These are phyloP conservation scores for Rhizopogon vinicolor DNA, from an alignment of 768 basidiomycete species.

Conservation along the genomic window DNA sequence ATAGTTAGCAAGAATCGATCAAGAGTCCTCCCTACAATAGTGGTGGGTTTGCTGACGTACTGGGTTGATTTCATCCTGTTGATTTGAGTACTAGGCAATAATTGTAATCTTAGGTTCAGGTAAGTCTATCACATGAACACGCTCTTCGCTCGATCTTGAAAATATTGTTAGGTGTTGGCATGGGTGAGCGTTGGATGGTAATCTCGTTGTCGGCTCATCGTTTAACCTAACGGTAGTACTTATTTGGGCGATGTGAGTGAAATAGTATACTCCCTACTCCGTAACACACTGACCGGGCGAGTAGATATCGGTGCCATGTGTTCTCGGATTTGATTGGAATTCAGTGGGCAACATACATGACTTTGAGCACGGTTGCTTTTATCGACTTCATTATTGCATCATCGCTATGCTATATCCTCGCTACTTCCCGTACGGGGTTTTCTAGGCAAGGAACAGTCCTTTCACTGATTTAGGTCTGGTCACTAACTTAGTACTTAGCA, in stretches of 20 bases:
- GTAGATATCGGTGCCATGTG: background rate
- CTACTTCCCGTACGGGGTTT: background rate
- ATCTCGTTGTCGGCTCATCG: background rate
- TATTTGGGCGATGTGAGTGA: background rate
- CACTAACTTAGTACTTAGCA: background rate
- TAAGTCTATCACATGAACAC: background rate
- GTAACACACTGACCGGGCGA: background rate
- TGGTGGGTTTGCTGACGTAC: background rate
- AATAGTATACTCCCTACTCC: background rate
- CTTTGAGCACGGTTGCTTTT: background rate
- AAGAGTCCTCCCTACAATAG: background rate
- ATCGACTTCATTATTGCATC: background rate
- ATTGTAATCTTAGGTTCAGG: background rate
- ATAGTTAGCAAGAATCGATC: background rate
- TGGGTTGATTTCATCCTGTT: background rate
- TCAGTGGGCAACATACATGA: background rate
- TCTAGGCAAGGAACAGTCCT: background rate
- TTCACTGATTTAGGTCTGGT: background rate
- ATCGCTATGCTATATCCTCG: slow-evolving; percentile 1
- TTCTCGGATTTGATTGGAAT: background rate
- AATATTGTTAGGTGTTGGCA: background rate
- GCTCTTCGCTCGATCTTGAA: no score
- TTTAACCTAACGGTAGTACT: background rate
- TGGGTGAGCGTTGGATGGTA: background rate
- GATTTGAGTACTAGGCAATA: background rate